These are phyloP conservation scores for Clavulina sp. DNA, from an alignment of 768 basidiomycete genomes.

Conservation along the genomic window DNA sequence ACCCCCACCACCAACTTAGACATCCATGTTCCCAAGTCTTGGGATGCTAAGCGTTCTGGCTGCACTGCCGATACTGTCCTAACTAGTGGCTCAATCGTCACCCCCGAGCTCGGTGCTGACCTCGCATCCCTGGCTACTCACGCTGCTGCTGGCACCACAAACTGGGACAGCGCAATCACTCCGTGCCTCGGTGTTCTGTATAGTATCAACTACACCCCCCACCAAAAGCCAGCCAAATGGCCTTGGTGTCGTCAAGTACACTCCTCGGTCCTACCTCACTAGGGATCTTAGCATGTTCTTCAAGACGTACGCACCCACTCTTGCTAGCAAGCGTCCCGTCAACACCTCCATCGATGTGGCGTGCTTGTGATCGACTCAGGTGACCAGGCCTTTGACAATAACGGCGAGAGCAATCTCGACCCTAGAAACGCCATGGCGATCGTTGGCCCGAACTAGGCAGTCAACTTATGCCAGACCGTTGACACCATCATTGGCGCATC, in stretches of 20 bases:
- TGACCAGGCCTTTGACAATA: constrained; percentile 13
- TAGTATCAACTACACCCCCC: no score
- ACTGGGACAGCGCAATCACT: no score
- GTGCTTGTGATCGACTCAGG: no score
- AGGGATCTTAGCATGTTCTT: constrained; percentile 18
- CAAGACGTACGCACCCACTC: constrained; percentile 23
- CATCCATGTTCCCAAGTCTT: neutral
- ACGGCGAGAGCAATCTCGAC: constrained; percentile 56
- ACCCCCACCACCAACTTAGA: constrained; percentile 9
- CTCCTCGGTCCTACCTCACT: constrained; percentile 30
- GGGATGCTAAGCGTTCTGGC: neutral
- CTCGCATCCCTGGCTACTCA: neutral
- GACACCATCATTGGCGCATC: constrained; percentile 15
- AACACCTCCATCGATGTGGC: constrained; percentile 18
- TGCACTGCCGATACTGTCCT: neutral
- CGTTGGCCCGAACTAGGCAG: constrained; percentile 19
- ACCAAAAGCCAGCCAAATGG: no score
- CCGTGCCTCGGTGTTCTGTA: constrained; percentile 1
- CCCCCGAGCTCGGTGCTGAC: neutral
- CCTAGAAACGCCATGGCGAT: no score
- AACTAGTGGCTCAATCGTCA: neutral
- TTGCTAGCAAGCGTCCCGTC: constrained; percentile 25
- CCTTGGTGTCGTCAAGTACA: constrained; percentile 36
- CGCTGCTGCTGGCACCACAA: neutral
- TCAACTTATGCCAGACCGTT: no score